Evolutionary conservation across 441 rosid genomes (phyloP).

Genomic region (Populus tomentosa): DNA sequence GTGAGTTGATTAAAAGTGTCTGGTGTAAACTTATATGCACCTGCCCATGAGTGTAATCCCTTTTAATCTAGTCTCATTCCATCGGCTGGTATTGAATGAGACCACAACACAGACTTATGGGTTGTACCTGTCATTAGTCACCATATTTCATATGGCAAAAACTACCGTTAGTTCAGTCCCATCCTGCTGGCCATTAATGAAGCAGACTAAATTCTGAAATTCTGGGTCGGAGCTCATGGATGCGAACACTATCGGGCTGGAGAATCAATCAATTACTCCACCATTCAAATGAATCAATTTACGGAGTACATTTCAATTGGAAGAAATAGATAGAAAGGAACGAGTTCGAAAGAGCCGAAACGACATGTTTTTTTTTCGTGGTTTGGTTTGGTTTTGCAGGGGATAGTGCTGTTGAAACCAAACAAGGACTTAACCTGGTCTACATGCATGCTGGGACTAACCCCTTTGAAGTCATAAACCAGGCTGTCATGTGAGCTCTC

Average conservation of each 20-base stretch:
- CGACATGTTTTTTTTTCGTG: slow-evolving; percentile 29
- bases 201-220: slow-evolving; percentile 22
- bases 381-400: slow-evolving; percentile 61
- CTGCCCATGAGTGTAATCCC: slow-evolving; percentile 5
- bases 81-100: not conserved
- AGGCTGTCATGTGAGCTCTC: slow-evolving; percentile 74
- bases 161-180: slow-evolving; percentile 18
- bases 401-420: slow-evolving; percentile 76
- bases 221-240: slow-evolving; percentile 30
- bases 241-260: slow-evolving; percentile 24
- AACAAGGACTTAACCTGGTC: slow-evolving; percentile 72
- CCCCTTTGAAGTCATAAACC: slow-evolving; percentile 86
- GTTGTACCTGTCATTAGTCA: slow-evolving; percentile 11
- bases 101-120: not conserved
- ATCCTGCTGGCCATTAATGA: slow-evolving; percentile 15
- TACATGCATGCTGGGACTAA: slow-evolving; percentile 91
- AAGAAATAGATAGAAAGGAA: slow-evolving; percentile 30
- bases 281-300: slow-evolving; percentile 24
- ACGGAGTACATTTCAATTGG: slow-evolving; percentile 27
- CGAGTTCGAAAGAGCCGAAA: slow-evolving; percentile 29
- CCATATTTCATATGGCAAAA: slow-evolving; percentile 15
- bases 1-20: slow-evolving; percentile 43
- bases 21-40: slow-evolving; percentile 17
- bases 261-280: slow-evolving; percentile 24
- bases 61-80: not conserved